Conservation (phyloP, 2,329 filamentous ascomycete species). For the Botrytis cinerea region DNA sequence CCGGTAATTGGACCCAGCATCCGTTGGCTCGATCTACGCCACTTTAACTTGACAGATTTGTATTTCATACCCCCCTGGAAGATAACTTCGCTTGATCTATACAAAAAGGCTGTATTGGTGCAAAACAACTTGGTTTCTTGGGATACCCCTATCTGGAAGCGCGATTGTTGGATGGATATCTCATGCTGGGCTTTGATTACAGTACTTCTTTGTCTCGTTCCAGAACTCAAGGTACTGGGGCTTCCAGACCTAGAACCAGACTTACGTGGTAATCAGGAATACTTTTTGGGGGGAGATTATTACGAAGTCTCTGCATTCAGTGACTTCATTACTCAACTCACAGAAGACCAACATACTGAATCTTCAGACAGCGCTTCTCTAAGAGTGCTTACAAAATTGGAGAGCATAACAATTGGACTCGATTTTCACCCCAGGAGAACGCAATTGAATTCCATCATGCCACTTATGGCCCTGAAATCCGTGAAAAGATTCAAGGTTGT, state of each 20-base stretch:
- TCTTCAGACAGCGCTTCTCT: neutral
- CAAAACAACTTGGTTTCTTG: neutral
- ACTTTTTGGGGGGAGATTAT: neutral
- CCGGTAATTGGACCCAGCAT: neutral
- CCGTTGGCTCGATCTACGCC: neutral
- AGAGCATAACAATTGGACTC: neutral
- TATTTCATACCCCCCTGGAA: rapidly evolving
- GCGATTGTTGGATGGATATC: neutral
- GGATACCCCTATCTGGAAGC: neutral
- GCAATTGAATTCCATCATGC: neutral
- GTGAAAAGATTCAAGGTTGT: neutral
- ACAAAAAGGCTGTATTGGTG: neutral
- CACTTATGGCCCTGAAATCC: neutral
- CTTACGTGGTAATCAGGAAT: neutral
- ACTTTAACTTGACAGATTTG: neutral
- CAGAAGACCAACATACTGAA: neutral
- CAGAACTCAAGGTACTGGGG: neutral
- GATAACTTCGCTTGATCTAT: neutral
- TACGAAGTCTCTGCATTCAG: neutral
- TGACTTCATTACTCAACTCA: neutral
- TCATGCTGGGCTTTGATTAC: neutral
- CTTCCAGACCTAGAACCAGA: neutral
- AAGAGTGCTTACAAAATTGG: neutral
- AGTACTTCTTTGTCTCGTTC: neutral
- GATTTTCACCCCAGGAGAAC: neutral